Conservation (phyloP, 139 green algal species). For the Chlorella vulgaris region DNA sequence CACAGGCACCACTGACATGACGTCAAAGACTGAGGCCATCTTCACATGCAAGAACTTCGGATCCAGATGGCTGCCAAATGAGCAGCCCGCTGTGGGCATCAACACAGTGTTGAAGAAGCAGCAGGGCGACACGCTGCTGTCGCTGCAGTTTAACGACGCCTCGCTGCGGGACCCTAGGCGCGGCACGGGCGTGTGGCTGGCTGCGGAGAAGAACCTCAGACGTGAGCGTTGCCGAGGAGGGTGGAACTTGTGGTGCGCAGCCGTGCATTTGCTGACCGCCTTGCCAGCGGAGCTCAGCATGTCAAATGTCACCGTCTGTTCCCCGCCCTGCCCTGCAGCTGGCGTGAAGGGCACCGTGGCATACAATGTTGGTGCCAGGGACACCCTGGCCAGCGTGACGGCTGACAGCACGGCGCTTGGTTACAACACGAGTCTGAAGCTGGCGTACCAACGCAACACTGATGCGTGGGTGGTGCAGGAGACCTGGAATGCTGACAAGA, state of each 20-base stretch:
- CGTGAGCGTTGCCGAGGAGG: neutral
- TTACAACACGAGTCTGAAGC: slow-evolving; percentile 24
- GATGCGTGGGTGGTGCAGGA: slow-evolving; percentile 37
- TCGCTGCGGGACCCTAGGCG: slow-evolving; percentile 22
- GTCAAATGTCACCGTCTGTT: neutral
- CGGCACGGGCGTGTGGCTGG: slow-evolving; percentile 7
- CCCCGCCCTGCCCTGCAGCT: slow-evolving; percentile 8
- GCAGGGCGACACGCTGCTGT: slow-evolving; percentile 16
- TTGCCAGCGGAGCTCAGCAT: too few species aligned
- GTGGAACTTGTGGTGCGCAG: neutral
- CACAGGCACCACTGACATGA: too few species aligned
- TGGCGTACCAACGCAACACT: slow-evolving; percentile 13
- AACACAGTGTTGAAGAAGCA: slow-evolving; percentile 33
- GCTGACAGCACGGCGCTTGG: neutral
- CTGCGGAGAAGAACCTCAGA: slow-evolving; percentile 18
- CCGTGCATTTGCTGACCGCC: neutral
- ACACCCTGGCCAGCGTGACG: neutral
- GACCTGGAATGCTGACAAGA: slow-evolving; percentile 41
- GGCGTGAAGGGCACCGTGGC: slow-evolving; percentile 31
- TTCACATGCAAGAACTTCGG: slow-evolving; percentile 20
- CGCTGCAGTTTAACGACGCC: slow-evolving; percentile 28
- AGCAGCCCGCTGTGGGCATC: neutral
- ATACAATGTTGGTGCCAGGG: slow-evolving; percentile 12
- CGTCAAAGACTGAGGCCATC: slow-evolving; percentile 12
- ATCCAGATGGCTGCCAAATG: neutral